A percentile compares a stretch with the other conserved stretches of the same genome.
Evolutionary conservation across 2,329 filamentous ascomycete genomes (phyloP).

Genomic region (Calycina herbarum): DNA sequence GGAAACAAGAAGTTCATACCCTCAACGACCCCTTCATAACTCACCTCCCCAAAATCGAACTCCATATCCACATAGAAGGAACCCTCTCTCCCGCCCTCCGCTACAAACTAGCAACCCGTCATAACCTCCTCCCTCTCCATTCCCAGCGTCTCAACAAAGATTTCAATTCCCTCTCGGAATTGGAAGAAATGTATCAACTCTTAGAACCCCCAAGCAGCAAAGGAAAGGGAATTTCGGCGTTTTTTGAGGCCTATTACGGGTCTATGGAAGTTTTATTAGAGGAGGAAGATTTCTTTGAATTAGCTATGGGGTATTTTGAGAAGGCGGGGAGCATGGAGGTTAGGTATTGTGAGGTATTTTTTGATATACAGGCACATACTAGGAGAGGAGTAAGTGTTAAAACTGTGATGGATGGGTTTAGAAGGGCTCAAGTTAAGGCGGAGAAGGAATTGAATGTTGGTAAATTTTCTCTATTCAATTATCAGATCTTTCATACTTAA

Average conservation of each 20-base stretch:
- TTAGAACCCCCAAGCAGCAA: slow-evolving; percentile 50
- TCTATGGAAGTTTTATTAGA: slow-evolving; percentile 67
- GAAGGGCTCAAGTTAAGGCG: slow-evolving; percentile 48
- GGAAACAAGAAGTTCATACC: neutral
- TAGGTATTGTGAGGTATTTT: slow-evolving; percentile 72
- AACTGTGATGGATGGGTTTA: slow-evolving; percentile 62
- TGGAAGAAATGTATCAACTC: slow-evolving; percentile 49
- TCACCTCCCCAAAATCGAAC: slow-evolving; percentile 72
- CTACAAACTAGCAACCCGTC: slow-evolving; percentile 60
- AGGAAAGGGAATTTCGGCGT: slow-evolving; percentile 37
- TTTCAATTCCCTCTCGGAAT: slow-evolving; percentile 43
- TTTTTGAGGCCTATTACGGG: slow-evolving; percentile 73
- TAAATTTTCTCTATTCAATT: neutral
- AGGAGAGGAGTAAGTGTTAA: slow-evolving; percentile 60
- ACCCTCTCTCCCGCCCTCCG: slow-evolving; percentile 66
- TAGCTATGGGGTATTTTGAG: slow-evolving; percentile 68
- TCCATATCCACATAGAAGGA: slow-evolving; percentile 76
- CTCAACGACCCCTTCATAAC: slow-evolving; percentile 48
- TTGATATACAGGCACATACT: slow-evolving; percentile 73
- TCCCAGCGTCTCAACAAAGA: slow-evolving; percentile 57
- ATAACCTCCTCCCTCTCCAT: slow-evolving; percentile 60
- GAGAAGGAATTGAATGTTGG: neutral
- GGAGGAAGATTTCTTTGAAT: slow-evolving; percentile 64
- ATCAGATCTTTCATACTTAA: neutral
- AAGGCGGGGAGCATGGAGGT: slow-evolving; percentile 62